Evolutionary conservation across 129 eudicot species (phyloP), one percentile per base, ranked within the genome.

Genomic region (Tagetes erecta): DNA sequence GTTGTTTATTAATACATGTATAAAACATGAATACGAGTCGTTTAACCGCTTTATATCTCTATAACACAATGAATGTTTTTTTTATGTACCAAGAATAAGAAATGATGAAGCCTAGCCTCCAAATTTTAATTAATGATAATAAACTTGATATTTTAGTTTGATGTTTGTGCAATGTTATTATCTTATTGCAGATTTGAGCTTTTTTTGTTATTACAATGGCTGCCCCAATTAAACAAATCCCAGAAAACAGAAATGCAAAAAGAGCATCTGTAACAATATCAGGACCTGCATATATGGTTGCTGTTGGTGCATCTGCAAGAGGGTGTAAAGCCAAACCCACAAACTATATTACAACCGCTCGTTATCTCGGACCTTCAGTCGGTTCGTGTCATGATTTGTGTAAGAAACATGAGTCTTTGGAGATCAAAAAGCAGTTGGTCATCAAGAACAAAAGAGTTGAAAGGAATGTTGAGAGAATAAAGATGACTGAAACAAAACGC

Each of bases 331-430:
- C 64, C 46, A 77, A 75, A 75, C 50, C 71, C 50, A 45, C 8
- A 44, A 67, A 50, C 3, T 8, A 9, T 46, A 13, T 9, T 46
- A 8, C 10, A 46, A 46, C 42, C 51, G 9, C 76, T 59, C 80
- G 80, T 34, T 68, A 51, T 73, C 83, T 41, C 70, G 72, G 80
- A 68, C 88, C 91, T 65, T 68, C 87, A 37, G 74, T 83, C 7
- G 89, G 94, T 57, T 92, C 96, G 60, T 85, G 97, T 66, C 91
- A 84, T 84, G 97, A 87, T 71, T 69, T 76, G 58, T 89, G 97
- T 74, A 89, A 89, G 60, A 69, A 82, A 81, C 57, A 80, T 64
- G 57, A 87, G 80, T 56, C 47, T 66, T 30, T 44, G 80, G 84
- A 75, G 53, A 3, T 79, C 75, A 55, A 11, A 73, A 78, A 74